phyloP scores from a whole-genome alignment of 2,329 filamentous ascomycete genomes.

The Fusarium oxysporum region DNA sequence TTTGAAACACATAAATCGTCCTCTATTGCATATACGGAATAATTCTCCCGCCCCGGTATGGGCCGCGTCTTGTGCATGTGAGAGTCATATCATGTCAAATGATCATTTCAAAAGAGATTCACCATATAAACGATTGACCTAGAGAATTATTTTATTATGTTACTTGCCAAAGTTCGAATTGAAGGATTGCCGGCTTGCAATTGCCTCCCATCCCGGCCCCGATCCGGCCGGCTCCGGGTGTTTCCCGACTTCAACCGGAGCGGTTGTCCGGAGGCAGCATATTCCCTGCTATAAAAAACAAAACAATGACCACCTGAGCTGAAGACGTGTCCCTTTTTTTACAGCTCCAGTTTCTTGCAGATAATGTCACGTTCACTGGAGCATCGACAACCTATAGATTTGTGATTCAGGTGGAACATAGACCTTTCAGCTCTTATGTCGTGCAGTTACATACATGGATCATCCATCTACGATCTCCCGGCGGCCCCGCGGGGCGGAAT shows the following conservation, averaged over 20 bases:
- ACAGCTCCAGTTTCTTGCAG: conserved; percentile 19
- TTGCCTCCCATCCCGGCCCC: not conserved
- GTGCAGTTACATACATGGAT: conserved; percentile 36
- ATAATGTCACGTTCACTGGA: conserved; percentile 2
- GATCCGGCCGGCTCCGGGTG: conserved; percentile 25
- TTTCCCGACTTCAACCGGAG: conserved; percentile 34
- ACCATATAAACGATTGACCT: fast-evolving
- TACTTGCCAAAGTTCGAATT: not conserved
- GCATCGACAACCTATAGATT: conserved; percentile 11
- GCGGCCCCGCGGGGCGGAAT: conserved; percentile 20
- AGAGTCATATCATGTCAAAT: not conserved
- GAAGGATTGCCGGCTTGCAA: not conserved
- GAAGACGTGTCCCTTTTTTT: conserved; percentile 2
- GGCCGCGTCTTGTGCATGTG: not conserved
- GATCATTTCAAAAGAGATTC: fast-evolving
- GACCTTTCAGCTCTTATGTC: conserved; percentile 27
- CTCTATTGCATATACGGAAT: conserved; percentile 13
- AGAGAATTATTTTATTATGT: fast-evolving
- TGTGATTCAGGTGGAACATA: conserved; percentile 18
- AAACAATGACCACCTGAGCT: conserved; percentile 10
- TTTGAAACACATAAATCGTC: conserved; percentile 30
- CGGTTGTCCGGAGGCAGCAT: not conserved
- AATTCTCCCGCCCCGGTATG: not conserved
- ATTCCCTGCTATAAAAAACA: conserved; percentile 16
- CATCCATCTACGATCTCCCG: conserved; percentile 31